Evolutionary conservation across 441 rosid species (phyloP), one percentile per base, ranked within the genome.

Genomic region (Jatropha podagrica): DNA sequence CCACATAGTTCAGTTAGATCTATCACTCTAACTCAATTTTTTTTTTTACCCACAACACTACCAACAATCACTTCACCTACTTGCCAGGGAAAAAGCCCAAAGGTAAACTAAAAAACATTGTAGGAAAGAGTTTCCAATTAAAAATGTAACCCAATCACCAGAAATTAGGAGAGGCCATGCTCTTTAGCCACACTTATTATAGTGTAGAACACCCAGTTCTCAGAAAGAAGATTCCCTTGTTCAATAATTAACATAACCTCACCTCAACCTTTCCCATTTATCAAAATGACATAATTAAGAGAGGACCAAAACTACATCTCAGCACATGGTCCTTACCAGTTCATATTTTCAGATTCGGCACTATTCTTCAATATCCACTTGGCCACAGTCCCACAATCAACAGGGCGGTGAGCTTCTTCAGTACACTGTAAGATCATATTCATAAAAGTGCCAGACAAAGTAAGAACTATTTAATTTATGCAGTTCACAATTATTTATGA

Each of bases 381-480:
- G 61, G 88, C 77, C 72, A 94, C 98, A 68, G 98, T 96, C 77
- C 82, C 84, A 81, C 99, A 96, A 78, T 96, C 98, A 66, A 96
- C 98, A 54, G 98, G 99, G 69, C 99, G 94, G 80, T 96, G 99
- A 69, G 98, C 97, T 87, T 96, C 99, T 82, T 94, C 98, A 12
- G 96, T 90, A 84, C 99, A 94, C 99, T 96, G 91, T 76, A 78
- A 49, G 56, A 61, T 61, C 59, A 59, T 71, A 14, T 64, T 55
- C 27, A 61, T 14, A 17, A 68, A 48, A 56, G 70, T 26, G 11
- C 68, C 66, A 70, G 52, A 44, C 52, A 68, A 6, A 41, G n/a
- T 14, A 46, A 51, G 7, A 61, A 70, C 10, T 4, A 67, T 5
- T 41, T 56, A 75, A 23, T 18, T 62, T 58, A 61, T 48, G 58